Evolutionary conservation across 805 yeast species (phyloP).

Genomic region (Naumovozyma dairenensis): DNA sequence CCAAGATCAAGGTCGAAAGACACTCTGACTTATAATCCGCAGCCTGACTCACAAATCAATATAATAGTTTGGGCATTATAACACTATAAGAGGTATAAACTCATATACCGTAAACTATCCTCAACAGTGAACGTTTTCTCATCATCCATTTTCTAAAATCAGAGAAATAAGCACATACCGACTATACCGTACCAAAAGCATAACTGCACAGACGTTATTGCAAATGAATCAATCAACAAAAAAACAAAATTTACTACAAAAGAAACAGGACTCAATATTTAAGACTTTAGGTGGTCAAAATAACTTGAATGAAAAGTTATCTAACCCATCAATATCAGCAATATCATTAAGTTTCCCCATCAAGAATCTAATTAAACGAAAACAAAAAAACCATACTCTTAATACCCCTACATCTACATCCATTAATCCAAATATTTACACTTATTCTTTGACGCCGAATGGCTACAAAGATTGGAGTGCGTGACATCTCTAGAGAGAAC

Average conservation of each 20-base stretch:
- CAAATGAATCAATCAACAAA: too few relatives aligned
- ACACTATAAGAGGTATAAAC: too few relatives aligned
- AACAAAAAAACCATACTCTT: conserved; percentile 2
- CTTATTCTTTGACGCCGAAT: conserved; percentile 13
- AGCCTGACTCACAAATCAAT: too few relatives aligned
- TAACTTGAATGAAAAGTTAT: neutral
- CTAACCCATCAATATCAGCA: conserved; percentile 2
- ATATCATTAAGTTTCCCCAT: conserved; percentile 20
- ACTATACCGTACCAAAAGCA: neutral
- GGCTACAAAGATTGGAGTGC: conserved; percentile 27
- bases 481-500: conserved; percentile 22
- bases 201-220: neutral
- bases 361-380: conserved; percentile 12
- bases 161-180: neutral
- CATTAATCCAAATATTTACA: conserved; percentile 6
- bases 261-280: neutral
- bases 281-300: neutral
- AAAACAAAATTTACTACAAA: neutral
- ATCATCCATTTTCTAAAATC: neutral
- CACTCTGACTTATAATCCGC: too few relatives aligned
- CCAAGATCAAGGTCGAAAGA: too few relatives aligned
- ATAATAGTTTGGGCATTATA: too few relatives aligned
- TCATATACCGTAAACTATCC: too few relatives aligned
- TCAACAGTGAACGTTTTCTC: too few relatives aligned
- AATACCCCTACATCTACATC: too few relatives aligned